Conservation (phyloP, 2,329 filamentous ascomycete genomes). For the Fusarium odoratissimum region DNA sequence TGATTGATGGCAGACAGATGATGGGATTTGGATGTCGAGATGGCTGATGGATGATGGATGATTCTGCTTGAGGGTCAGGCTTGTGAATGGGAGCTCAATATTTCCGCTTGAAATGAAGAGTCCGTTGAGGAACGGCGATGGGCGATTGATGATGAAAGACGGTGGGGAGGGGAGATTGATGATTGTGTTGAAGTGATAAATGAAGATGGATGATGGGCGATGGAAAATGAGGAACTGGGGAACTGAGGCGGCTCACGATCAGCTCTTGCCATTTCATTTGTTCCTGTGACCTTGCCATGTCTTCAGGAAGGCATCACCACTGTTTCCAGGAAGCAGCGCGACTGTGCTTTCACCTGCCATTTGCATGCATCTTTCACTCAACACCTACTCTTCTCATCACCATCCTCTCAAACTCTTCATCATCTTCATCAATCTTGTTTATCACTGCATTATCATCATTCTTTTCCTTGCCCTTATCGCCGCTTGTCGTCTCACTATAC, state of each 20-base stretch:
- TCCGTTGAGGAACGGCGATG: background rate
- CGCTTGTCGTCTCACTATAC: background rate
- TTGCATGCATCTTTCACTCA: background rate
- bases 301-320: background rate
- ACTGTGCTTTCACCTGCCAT: background rate
- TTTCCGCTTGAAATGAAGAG: background rate
- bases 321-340: background rate
- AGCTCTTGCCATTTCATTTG: background rate
- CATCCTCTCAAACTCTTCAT: background rate
- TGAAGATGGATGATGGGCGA: background rate
- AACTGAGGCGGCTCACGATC: background rate
- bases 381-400: background rate
- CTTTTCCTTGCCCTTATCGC: background rate
- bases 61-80: no score
- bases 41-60: background rate
- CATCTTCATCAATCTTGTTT: conserved; percentile 2
- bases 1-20: background rate
- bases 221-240: background rate
- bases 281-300: background rate
- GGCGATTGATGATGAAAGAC: background rate
- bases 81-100: background rate
- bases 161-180: background rate
- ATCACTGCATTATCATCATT: background rate
- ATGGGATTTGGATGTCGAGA: background rate
- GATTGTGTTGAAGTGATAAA: background rate